Evolutionary conservation across 768 basidiomycete species (phyloP).

Genomic region (Tylopilus felleus): DNA sequence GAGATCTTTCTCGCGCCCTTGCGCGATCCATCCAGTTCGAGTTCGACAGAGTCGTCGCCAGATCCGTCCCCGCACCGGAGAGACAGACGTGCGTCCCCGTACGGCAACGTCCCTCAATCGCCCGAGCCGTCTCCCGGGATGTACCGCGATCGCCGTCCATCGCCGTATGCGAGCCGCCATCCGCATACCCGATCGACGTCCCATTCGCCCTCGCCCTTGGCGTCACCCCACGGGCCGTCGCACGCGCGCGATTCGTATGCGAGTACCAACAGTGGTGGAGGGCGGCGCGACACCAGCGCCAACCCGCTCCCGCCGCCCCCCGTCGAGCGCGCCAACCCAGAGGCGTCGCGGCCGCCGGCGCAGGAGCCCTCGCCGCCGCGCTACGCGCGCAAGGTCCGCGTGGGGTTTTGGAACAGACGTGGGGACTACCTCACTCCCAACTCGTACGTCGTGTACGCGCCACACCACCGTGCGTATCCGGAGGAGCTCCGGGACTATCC

Average conservation of each 20-base stretch:
- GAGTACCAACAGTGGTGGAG: background rate
- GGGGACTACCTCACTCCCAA: conserved; percentile 63
- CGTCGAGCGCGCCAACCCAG: conserved; percentile 21
- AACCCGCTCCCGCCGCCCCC: conserved; percentile 33
- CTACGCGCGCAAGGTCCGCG: conserved; percentile 39
- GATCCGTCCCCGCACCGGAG: conserved; percentile 29
- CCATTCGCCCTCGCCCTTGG: conserved; percentile 4
- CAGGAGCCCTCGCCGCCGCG: conserved; percentile 31
- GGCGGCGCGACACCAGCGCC: conserved; percentile 10
- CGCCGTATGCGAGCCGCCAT: conserved; percentile 20
- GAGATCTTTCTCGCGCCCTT: conserved; percentile 28
- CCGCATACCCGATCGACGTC: background rate
- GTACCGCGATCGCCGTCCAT: conserved; percentile 24
- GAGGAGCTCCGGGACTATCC: conserved; percentile 61
- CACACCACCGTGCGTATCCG: conserved; percentile 52
- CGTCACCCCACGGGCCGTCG: conserved; percentile 8
- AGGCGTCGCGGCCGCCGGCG: conserved; percentile 24
- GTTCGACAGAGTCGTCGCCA: conserved; percentile 22
- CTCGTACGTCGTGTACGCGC: conserved; percentile 65
- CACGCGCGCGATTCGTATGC: conserved; percentile 11
- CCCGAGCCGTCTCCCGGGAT: conserved; percentile 27
- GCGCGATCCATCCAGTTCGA: conserved; percentile 12
- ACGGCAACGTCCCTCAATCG: conserved; percentile 12
- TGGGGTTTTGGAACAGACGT: conserved; percentile 71
- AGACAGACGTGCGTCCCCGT: conserved; percentile 24